phyloP scores from a whole-genome alignment of 495 filamentous ascomycete genomes.

The Penicillium goetzii region DNA sequence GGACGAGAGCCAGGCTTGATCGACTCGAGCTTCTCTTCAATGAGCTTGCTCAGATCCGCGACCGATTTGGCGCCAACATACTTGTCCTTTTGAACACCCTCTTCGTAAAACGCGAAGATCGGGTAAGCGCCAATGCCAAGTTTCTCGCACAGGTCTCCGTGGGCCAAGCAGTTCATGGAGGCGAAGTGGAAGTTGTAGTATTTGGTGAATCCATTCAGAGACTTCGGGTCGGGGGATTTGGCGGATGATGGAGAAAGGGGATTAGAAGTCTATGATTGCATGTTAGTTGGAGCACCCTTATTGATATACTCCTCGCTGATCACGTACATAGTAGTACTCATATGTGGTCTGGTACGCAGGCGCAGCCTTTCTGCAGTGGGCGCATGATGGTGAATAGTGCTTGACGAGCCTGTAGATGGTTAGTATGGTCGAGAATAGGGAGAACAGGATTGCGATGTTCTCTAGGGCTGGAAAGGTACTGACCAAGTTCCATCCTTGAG shows the following conservation, averaged over 20 bases:
- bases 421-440: slow-evolving; percentile 12
- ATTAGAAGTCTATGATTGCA: slow-evolving; percentile 66
- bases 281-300: slow-evolving; percentile 23
- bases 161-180: slow-evolving; percentile 79
- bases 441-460: background rate
- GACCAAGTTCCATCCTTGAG: slow-evolving; percentile 69
- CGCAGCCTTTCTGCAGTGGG: slow-evolving; percentile 78
- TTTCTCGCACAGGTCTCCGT: slow-evolving; percentile 70
- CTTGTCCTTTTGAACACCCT: slow-evolving; percentile 68
- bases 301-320: background rate
- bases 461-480: slow-evolving; percentile 12
- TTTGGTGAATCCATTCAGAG: slow-evolving; percentile 64
- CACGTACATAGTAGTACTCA: slow-evolving; percentile 82
- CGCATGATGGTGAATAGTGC: slow-evolving; percentile 75
- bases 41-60: slow-evolving; percentile 60
- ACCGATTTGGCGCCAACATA: slow-evolving; percentile 65
- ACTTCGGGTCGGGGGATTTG: slow-evolving; percentile 49
- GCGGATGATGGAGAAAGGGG: slow-evolving; percentile 54
- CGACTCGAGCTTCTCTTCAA: slow-evolving; percentile 78
- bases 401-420: slow-evolving; percentile 66
- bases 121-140: slow-evolving; percentile 71
- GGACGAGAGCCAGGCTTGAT: slow-evolving; percentile 80
- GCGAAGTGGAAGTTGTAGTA: slow-evolving; percentile 93
- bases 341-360: slow-evolving; percentile 92
- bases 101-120: slow-evolving; percentile 78